Evolutionary conservation across 306 rosid species (phyloP), one percentile per base, ranked within the genome.

Genomic region (Prunus davidiana): DNA sequence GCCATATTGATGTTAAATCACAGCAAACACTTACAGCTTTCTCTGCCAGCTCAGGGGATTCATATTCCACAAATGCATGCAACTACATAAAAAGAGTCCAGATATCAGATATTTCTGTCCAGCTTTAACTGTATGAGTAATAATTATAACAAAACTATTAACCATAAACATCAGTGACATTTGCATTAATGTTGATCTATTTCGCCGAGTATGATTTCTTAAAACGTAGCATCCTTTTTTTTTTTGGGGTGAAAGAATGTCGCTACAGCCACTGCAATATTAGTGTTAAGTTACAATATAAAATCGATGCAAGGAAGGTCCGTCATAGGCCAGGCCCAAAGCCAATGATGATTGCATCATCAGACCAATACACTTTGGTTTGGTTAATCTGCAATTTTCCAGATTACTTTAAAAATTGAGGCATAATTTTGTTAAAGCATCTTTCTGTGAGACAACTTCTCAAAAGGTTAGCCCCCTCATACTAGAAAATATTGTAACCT

Each of bases 41-140:
- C 90, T 95, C 99, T 24, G 97, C 99, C 83, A 92, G 81, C 85
- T 90, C 99, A 69, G 89, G 89, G 55, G 97, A 89, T 76, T 89
- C 97, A 82, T 92, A 95, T 84, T 95, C 99, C 71, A 95, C 97
- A 83, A 95, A 95, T 72, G 99, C 99, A 84, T 95, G 99, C 90
- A 93, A 88, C 99, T 95, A 74, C 82, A 81, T 76, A 68, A 54
- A 82, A 12, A 28, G 72, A 43, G 43, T 41, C 49, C 8, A 22
- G 15, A 24, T 25, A 64, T 87, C 77, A 86, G 89, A 78, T 71
- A 76, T 63, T 69, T 51, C 41, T 57, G 76, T 77, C 54, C 51
- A 43, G 45, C 51, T 20, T 32, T 20, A 55, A 20, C 19, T 15
- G 38, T 73, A 5, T 19, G 22, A 24, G 24, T 3, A 4, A 70